Evolutionary conservation across 305 asterid species (phyloP), one percentile per base, ranked within the genome.

Genomic region (Ilex paraguariensis): DNA sequence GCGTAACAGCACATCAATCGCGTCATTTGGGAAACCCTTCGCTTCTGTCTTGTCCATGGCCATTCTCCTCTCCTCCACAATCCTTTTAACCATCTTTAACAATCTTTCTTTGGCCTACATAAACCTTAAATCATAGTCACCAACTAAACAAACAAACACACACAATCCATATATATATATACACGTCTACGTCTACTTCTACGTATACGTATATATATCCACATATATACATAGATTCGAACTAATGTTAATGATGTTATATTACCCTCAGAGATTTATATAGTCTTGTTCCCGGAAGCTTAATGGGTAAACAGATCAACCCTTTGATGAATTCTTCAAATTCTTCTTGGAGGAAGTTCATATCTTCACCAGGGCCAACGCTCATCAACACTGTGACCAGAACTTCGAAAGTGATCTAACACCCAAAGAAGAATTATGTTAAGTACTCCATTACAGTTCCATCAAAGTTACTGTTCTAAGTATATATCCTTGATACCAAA

Each of bases 281-380:
- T 30, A 93, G 77, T 30, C 87, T 79, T 46, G 93, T 90, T 32
- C 99, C 99, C 0, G 99, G 99, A 70, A 93, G 75, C 50, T 93
- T 93, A 61, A 93, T 66, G 17, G 99, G 99, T 45, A 93, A 44
- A 67, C 96, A 93, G 60, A 93, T 87, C 70, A 93, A 79, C 57
- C 97, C 99, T 70, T 90, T 93, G 78, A 85, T 83, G 50, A 87
- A 83, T 66, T 87, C 95, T 65, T 77, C 97, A 31, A 90, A 93
- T 71, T 93, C 89, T 68, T 61, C 73, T 78, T 86, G 87, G 14
- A 93, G 69, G 54, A 73, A 73, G 58, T 83, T 72, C 87, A 93
- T 72, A 57, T 87, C 89, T 71, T 84, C 86, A 12, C 97, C 95
- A 10, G 88, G 92, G 28, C 86, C 91, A 54, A 87, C 48, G 73